Conservation (phyloP, 495 filamentous ascomycete species). For the Talaromyces proteolyticus region DNA sequence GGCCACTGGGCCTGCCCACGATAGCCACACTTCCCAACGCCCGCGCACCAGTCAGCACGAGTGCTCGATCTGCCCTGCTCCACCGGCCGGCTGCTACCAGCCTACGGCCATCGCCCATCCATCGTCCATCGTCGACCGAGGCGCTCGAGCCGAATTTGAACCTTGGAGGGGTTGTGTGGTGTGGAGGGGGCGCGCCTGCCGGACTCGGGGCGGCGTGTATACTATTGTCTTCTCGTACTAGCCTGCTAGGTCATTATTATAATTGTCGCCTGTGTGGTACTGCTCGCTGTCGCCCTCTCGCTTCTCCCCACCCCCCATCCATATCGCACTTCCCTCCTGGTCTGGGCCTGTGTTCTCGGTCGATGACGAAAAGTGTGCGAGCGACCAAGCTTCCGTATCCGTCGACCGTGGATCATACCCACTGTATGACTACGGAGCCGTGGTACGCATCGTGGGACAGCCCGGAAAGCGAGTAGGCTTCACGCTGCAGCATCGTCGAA, state of each 20-base stretch:
- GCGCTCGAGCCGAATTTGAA: not conserved
- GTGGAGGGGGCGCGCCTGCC: not conserved
- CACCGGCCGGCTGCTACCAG: not conserved
- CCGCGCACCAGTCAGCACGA: not conserved
- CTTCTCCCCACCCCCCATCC: no score
- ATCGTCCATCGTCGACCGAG: not conserved
- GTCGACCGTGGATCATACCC: constrained; percentile 3
- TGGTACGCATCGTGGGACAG: constrained; percentile 3
- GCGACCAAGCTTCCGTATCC: not conserved
- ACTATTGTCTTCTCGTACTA: not conserved
- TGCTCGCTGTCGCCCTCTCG: no score
- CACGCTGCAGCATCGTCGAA: not conserved
- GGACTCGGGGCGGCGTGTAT: not conserved
- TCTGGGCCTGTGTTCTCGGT: not conserved
- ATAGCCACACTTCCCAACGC: not conserved
- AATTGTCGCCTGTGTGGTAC: no score
- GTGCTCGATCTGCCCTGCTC: not conserved
- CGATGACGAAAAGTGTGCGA: not conserved
- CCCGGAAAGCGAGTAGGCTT: not conserved
- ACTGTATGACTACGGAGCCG: constrained; percentile 1
- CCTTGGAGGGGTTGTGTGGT: no score
- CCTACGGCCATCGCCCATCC: not conserved
- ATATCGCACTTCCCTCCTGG: not conserved
- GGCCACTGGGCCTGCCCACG: not conserved
- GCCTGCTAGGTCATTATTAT: no score